Conservation (phyloP, 2,329 filamentous ascomycete species). For the Cercospora nicotianae region DNA sequence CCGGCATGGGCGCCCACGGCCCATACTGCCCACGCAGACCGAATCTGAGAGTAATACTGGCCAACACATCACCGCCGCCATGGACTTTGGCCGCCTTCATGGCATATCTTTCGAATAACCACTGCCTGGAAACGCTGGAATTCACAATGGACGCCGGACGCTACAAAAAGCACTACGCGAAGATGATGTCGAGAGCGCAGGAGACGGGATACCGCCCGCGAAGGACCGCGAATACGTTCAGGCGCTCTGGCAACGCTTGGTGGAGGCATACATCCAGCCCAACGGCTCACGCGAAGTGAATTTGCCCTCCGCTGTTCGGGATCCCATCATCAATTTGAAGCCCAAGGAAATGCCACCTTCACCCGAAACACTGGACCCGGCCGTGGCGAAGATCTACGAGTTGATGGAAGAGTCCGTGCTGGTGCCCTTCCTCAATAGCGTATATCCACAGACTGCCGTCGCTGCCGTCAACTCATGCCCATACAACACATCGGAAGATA, state of each 20-base stretch:
- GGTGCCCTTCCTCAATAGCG: conserved; percentile 81
- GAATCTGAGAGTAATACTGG: conserved; percentile 81
- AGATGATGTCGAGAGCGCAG: conserved; percentile 55
- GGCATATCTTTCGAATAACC: conserved; percentile 94
- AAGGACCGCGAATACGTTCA: conserved; percentile 68
- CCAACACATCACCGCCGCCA: conserved; percentile 80
- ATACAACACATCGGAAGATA: conserved; percentile 44
- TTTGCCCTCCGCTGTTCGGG: conserved; percentile 79
- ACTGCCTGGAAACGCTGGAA: conserved; percentile 93
- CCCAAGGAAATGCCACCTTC: conserved; percentile 63
- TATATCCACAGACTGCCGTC: conserved; percentile 52
- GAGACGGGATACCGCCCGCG: conserved; percentile 51
- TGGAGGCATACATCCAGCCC: conserved; percentile 86
- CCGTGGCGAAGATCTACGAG: conserved; percentile 86
- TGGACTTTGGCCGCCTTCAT: conserved; percentile 93
- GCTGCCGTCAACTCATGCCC: conserved; percentile 44
- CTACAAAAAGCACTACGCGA: conserved; percentile 69
- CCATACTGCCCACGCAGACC: conserved; percentile 63
- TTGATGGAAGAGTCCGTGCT: conserved; percentile 97
- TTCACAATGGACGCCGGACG: conserved; percentile 93
- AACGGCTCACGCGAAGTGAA: conserved; percentile 88
- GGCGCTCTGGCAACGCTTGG: conserved; percentile 80
- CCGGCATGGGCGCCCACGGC: conserved; percentile 42
- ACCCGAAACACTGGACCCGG: conserved; percentile 75
- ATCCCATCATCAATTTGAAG: conserved; percentile 68